Evolutionary conservation across 2,329 filamentous ascomycete species (phyloP).

Genomic region (Drechslerella dactyloides): DNA sequence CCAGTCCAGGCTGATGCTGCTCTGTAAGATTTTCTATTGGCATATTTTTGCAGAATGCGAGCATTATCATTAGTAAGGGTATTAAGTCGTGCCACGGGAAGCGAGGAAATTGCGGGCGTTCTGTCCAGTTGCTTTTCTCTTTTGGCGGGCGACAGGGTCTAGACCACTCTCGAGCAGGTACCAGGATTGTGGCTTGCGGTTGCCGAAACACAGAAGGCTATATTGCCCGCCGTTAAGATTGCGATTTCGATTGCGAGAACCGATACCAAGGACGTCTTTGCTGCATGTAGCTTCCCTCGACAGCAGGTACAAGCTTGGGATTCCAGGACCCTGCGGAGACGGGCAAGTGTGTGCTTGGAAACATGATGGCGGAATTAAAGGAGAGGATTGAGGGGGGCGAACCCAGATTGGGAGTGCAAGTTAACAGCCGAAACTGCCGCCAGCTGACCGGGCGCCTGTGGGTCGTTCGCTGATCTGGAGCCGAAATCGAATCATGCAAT

Average conservation of each 20-base stretch:
- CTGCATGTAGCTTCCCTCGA: slow-evolving; percentile 5
- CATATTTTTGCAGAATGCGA: no score
- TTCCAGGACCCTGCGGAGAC: slow-evolving; percentile 36
- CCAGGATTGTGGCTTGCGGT: slow-evolving; percentile 45
- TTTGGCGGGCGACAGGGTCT: slow-evolving; percentile 10
- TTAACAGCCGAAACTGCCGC: slow-evolving; percentile 10
- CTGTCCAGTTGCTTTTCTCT: background rate
- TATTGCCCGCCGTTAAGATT: slow-evolving; percentile 25
- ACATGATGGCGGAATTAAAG: background rate
- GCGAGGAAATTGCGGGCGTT: background rate
- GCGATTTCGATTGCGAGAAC: slow-evolving; percentile 25
- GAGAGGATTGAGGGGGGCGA: background rate
- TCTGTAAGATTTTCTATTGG: no score
- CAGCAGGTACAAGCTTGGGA: slow-evolving; percentile 21
- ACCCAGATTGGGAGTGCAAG: background rate
- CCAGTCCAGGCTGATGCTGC: no score
- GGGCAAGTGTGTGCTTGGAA: background rate
- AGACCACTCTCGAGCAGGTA: slow-evolving; percentile 24
- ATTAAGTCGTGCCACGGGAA: no score
- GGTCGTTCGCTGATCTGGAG: slow-evolving; percentile 3
- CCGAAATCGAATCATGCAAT: slow-evolving; percentile 16
- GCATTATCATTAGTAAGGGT: no score
- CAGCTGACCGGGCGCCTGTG: slow-evolving; percentile 17
- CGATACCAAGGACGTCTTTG: slow-evolving; percentile 16
- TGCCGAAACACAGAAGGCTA: slow-evolving; percentile 20